phyloP scores from a whole-genome alignment of 2,329 filamentous ascomycete genomes.

The Bipolaris oryzae region DNA sequence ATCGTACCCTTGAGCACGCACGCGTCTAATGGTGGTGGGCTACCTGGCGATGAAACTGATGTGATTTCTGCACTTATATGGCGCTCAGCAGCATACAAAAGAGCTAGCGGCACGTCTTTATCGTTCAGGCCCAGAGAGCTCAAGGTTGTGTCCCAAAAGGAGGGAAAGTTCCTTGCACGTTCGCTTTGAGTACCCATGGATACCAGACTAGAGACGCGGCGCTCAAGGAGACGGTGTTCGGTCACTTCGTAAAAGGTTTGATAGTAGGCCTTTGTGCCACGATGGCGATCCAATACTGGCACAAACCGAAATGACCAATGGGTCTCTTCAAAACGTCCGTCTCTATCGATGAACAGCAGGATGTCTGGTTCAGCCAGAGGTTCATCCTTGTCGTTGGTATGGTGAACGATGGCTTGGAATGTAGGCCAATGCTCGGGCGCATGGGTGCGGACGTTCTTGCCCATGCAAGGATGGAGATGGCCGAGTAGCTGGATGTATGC shows the following conservation, averaged over 20 bases:
- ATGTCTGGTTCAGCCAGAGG: constrained; percentile 65
- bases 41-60: constrained; percentile 25
- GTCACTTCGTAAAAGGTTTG: constrained; percentile 81
- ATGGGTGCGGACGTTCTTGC: constrained; percentile 67
- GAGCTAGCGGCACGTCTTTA: constrained; percentile 47
- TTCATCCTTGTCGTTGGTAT: constrained; percentile 30
- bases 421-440: constrained; percentile 68
- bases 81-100: constrained; percentile 32
- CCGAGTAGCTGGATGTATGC: constrained; percentile 40
- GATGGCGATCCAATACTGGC: constrained; percentile 71
- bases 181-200: constrained; percentile 76
- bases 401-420: constrained; percentile 29
- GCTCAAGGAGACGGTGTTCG: constrained; percentile 47
- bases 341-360: constrained; percentile 70
- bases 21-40: constrained; percentile 12
- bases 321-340: constrained; percentile 73
- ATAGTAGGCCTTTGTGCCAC: constrained; percentile 72
- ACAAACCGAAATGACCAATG: constrained; percentile 82
- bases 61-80: constrained; percentile 18
- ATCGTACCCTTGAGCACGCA: constrained; percentile 37
- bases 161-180: constrained; percentile 68
- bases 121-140: constrained; percentile 73
- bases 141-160: constrained; percentile 72
- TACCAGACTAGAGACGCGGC: constrained; percentile 53
- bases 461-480: constrained; percentile 59